Evolutionary conservation across 2,329 filamentous ascomycete species (phyloP), one percentile per base, ranked within the genome.

Genomic region (Nothophoma quercina): DNA sequence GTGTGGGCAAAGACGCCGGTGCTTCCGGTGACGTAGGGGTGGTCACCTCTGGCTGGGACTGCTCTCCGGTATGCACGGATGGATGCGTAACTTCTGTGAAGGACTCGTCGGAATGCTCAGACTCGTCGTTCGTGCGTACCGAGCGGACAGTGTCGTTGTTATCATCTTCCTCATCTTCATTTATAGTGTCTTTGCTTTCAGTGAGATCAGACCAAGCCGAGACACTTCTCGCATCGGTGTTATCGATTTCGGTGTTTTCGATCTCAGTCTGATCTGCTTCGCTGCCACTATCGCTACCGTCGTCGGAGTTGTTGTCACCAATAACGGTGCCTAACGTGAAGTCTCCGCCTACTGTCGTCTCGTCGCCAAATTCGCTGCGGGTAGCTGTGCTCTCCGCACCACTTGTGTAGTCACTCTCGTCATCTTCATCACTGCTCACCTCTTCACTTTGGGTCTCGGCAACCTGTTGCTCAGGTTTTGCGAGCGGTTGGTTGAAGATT

Each of bases 141-240:
- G 73, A 75, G 13, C 68, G 69, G 15, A 76, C 70, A 30, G 46
- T 55, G 21, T 59, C 46, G 35, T 67, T 52, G 2, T 65, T 67
- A 15, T 68, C 68, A 12, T 76, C 71, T 16, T 48, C 56, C 16
- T 58, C 46, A 36, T 67, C 56, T 2, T 63, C 69, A n/a, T 66
- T 63, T 1, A 88, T 86, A 21, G 90, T 79, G 68, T 93, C 86
- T 65, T 88, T 90, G 64, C 82, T 86, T 18, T 86, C 83, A 2
- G 88, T 89, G 69, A 95, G 96, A 35, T 96, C 91, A 1, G 92
- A 96, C 92, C 92, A 97, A 68, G 90, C 91, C 68, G 88, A 91
- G 43, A 87, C 81, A 67, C 77, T 79, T 51, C 74, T 75, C 28
- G 66, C 70, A 29, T 76, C 75, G 2, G 67, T 73, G 13, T 74